phyloP scores from a whole-genome alignment of 164 flowering plant species.

The Kingdonia uniflora region DNA sequence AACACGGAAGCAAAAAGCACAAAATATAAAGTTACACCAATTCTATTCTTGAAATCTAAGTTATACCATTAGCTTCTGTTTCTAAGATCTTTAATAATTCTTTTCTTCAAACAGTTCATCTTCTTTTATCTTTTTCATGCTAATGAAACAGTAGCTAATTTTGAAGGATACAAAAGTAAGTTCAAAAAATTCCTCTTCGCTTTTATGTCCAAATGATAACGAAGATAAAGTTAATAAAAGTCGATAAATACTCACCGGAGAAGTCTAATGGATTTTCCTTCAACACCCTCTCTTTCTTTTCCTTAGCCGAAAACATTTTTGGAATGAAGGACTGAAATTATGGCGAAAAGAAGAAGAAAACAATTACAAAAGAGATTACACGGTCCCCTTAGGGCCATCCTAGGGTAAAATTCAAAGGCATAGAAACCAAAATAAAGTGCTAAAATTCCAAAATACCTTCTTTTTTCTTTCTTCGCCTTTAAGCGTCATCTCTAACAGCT shows the following conservation, averaged over 20 bases:
- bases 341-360: not conserved
- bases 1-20: not conserved
- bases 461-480: constrained; percentile 9
- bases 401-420: not conserved
- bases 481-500: constrained; percentile 13
- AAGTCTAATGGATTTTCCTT: constrained; percentile 8
- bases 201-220: not conserved
- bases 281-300: constrained; percentile 7
- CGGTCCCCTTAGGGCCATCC: too few relatives aligned
- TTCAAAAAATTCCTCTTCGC: not conserved
- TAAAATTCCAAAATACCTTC: constrained; percentile 3
- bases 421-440: not conserved
- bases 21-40: not conserved
- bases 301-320: constrained; percentile 11
- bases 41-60: constrained; percentile 7
- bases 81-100: not conserved
- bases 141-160: not conserved
- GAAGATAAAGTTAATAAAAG: not conserved
- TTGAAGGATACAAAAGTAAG: not conserved
- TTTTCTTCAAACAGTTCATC: not conserved
- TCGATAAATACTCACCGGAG: constrained; percentile 10
- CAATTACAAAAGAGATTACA: not conserved
- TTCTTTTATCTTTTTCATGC: not conserved
- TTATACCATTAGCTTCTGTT: not conserved
- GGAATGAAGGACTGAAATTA: constrained; percentile 15